Evolutionary conservation across 345 rosid genomes (phyloP), one percentile per base, ranked within the genome.

Genomic region (Ceriops zippeliana): DNA sequence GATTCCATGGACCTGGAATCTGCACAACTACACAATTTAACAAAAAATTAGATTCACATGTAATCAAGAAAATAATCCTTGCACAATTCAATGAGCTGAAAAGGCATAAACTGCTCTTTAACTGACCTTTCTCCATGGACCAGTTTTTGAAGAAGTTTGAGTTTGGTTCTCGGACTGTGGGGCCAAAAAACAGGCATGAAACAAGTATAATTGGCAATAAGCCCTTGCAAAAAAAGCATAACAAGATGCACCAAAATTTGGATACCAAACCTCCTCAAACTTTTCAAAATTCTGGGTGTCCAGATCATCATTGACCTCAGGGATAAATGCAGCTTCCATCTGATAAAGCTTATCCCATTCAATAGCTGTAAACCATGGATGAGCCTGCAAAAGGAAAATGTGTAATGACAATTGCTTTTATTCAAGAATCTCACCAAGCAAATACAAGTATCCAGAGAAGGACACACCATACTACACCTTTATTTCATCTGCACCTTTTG

Each of bases 201-300:
- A 53, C 38, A 65, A 63, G 42, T 35, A 65, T 27, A 32, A 64
- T 63, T 19, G 27, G 69, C 51, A 66, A 42, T 28, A 61, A 13
- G 61, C 60, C 61, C 34, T 7, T 59, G 49, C 35, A 57, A 10
- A 62, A 0, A 0, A 54, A 32, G 34, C 49, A 35, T 46, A 35
- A 53, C 49, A 62, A 61, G 75, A 31, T 38, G 34, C 54, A 32
- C 13, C 19, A 63, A 54, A 56, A 75, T 60, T 68, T 71, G 30
- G 67, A 67, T 70, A 57, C 35, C 10, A 24, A 19, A 95, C 98
- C 95, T 91, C 96, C 7, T 93, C 97, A 72, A 93, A 88, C 72
- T 88, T 93, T 75, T 89, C 97, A 83, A 93, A 91, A 76, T 93
- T 93, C 85, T 93, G 96, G 61, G 97, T 91, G 83, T 93, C 97